Base-by-base conservation (phyloP, 106 monocot genomes). In the Dendrobium officinale region DNA sequence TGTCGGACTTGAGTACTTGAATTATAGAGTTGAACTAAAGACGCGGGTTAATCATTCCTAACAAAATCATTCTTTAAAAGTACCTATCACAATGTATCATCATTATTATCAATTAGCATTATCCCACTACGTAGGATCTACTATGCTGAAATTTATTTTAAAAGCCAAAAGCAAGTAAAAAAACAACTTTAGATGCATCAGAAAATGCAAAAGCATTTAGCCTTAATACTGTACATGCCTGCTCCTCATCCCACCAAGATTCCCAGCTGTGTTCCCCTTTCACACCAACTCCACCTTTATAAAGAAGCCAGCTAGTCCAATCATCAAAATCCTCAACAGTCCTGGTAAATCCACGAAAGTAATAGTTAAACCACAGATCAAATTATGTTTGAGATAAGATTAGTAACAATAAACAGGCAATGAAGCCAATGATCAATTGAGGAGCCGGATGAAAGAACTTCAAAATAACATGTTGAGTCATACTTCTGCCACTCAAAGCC, bases 401-500 rank as follows among this genome's bases (percentile, higher is more conserved):
- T 43, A 6, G n/a, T 74, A 64, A 51, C 26, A n/a, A 24, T 29
- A 70, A 83, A 55, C 33, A 58, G 59, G 17, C 13, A 37, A 33
- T 70, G 70, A 33, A 70, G 24, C 15, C 6, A 70, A 70, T 70
- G 31, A 70, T 33, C 70, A 70, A 70, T 29, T 31, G 11, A 55
- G 17, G 41, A 22, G 9, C 42, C 4, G 29, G 13, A 66, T 80
- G 48, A 77, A 43, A 67, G 9, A 47, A 79, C 17, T 29, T 75
- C 29, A 75, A 17, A 31, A 70, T 33, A 76, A 76, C 45, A 66
- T 26, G 8, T 55, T 33, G 66, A 41, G 77, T 81, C 90, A 64
- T 90, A 96, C 96, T 95, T 98, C 79, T 95, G 94, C 98, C 98
- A 98, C 67, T 94, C 98, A 83, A 98, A 95, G 9, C 98, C 98